Conservation (phyloP, 805 yeast species). For the Priceomyces medius region DNA sequence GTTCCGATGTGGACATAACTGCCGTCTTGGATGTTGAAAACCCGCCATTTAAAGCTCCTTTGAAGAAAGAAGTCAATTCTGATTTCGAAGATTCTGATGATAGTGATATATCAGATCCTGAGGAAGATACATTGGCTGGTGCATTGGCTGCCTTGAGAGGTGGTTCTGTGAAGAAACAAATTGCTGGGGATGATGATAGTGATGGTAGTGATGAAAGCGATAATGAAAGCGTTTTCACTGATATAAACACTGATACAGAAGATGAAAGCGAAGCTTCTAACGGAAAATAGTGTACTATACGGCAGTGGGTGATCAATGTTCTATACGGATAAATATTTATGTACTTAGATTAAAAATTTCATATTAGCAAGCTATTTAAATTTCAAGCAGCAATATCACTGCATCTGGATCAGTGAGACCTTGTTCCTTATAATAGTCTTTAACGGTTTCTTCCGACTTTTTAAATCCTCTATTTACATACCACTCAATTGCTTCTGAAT, state of each 20-base stretch:
- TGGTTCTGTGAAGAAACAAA: constrained; percentile 46
- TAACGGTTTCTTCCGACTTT: constrained; percentile 30
- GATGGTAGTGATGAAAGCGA: constrained; percentile 40
- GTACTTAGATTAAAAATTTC: not conserved
- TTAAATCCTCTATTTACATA: constrained; percentile 51
- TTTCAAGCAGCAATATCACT: constrained; percentile 29
- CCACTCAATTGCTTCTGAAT: constrained; percentile 48
- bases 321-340: constrained; percentile 3
- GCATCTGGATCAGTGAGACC: constrained; percentile 52
- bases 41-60: constrained; percentile 36
- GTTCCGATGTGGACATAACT: constrained; percentile 74
- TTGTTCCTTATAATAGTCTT: constrained; percentile 49
- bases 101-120: constrained; percentile 62
- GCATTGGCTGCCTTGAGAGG: constrained; percentile 72
- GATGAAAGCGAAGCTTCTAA: constrained; percentile 29
- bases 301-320: not conserved
- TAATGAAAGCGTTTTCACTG: constrained; percentile 41
- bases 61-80: constrained; percentile 25
- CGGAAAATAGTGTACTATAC: constrained; percentile 2
- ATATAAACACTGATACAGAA: constrained; percentile 47
- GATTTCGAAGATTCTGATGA: constrained; percentile 36
- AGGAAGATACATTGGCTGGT: constrained; percentile 73
- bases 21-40: constrained; percentile 67
- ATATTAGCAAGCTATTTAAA: constrained; percentile 14
- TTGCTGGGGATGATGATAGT: constrained; percentile 20